These are phyloP conservation scores for Verbena officinalis DNA, from an alignment of 257 asterid genomes.

Conservation along the genomic window DNA sequence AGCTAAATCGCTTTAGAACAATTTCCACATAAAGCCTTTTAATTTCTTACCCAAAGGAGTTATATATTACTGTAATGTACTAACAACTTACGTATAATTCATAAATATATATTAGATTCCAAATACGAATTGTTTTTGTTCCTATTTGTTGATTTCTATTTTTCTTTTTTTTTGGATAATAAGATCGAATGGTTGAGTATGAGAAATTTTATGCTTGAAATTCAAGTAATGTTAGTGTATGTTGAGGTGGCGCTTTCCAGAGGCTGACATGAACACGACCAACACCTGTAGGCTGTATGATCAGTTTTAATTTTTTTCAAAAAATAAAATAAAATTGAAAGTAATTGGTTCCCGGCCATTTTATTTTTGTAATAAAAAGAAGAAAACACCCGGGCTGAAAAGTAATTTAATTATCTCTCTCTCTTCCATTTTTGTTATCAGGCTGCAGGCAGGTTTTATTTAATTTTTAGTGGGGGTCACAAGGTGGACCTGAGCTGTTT, in stretches of 20 bases:
- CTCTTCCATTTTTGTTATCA: neutral
- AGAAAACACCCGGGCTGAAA: too few relatives aligned
- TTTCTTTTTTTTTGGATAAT: too few relatives aligned
- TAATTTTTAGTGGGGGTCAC: neutral
- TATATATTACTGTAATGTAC: too few relatives aligned
- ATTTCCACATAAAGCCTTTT: too few relatives aligned
- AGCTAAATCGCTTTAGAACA: too few relatives aligned
- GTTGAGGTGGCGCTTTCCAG: conserved; percentile 67
- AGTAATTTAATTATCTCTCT: neutral
- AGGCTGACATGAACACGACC: conserved; percentile 42
- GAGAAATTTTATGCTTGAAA: conserved; percentile 45
- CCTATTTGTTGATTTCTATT: too few relatives aligned
- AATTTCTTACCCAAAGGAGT: too few relatives aligned
- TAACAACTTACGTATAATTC: too few relatives aligned
- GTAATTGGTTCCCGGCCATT: too few relatives aligned
- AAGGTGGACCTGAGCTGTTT: conserved; percentile 22
- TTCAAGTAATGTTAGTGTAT: conserved; percentile 36
- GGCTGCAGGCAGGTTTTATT: neutral
- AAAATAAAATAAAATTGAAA: neutral
- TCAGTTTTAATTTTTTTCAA: neutral
- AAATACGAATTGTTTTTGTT: too few relatives aligned
- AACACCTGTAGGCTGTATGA: conserved; percentile 18
- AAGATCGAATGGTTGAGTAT: neutral
- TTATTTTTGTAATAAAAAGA: too few relatives aligned
- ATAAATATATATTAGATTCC: too few relatives aligned